phyloP scores from a whole-genome alignment of 2,329 filamentous ascomycete species.

The Zymoseptoria ardabiliae region DNA sequence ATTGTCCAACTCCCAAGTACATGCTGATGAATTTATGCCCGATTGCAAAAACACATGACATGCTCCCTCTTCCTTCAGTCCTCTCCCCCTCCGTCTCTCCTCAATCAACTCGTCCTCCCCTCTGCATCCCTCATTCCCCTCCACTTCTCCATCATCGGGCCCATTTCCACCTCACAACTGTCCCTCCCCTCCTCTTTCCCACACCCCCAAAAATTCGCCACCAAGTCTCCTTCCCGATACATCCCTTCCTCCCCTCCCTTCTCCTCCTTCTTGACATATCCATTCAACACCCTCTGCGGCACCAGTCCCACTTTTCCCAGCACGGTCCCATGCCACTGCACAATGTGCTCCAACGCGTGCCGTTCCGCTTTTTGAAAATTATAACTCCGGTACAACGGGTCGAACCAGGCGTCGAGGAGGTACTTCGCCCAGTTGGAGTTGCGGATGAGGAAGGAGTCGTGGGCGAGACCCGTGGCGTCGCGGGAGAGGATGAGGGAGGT shows the following conservation, averaged over 20 bases:
- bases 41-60: no score
- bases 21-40: no score
- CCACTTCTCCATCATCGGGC: slow-evolving; percentile 40
- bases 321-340: slow-evolving; percentile 87
- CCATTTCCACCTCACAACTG: slow-evolving; percentile 63
- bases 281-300: slow-evolving; percentile 77
- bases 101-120: slow-evolving; percentile 7
- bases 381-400: slow-evolving; percentile 86
- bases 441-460: slow-evolving; percentile 69
- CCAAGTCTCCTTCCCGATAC: slow-evolving; percentile 78
- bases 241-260: slow-evolving; percentile 28
- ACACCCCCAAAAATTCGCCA: slow-evolving; percentile 73
- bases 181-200: slow-evolving; percentile 40
- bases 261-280: slow-evolving; percentile 54
- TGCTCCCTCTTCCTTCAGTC: no score
- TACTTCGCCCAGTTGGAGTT: slow-evolving; percentile 88
- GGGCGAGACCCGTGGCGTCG: slow-evolving; percentile 70
- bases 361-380: slow-evolving; percentile 93
- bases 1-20: no score
- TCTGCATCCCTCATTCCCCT: slow-evolving; percentile 28
- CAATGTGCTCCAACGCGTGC: slow-evolving; percentile 68
- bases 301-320: slow-evolving; percentile 82
- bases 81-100: neutral
- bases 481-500: slow-evolving; percentile 79
- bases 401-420: slow-evolving; percentile 92